Percentiles rank a stretch among this genome's conserved stretches.
Evolutionary conservation across 768 basidiomycete genomes (phyloP).

Genomic region (Mrakia frigida): DNA sequence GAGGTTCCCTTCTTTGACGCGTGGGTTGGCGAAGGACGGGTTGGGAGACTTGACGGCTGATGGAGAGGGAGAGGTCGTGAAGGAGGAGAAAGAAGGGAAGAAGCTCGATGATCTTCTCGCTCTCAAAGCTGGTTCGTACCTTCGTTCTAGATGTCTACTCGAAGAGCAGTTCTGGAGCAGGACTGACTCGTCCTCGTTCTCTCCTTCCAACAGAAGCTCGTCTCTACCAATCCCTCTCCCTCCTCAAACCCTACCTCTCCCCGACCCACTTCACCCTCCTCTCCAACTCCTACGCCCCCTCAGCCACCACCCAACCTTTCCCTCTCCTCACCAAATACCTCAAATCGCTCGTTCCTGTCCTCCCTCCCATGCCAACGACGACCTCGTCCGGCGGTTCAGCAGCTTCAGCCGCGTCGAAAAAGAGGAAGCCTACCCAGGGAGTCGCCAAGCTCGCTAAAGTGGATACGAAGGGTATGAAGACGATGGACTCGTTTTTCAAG

Average conservation of each 20-base stretch:
- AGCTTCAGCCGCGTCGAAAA: conserved; percentile 3
- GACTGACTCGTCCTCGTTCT: neutral
- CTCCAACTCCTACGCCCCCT: neutral
- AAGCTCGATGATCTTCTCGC: neutral
- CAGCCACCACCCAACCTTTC: neutral
- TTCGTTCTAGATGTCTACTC: neutral
- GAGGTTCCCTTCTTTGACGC: conserved; percentile 8
- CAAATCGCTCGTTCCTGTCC: conserved; percentile 4
- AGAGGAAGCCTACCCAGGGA: conserved; percentile 22
- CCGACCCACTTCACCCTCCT: conserved; percentile 6
- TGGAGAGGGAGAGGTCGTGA: neutral
- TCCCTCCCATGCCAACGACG: neutral
- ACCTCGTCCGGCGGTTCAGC: neutral
- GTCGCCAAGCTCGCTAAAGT: conserved; percentile 21
- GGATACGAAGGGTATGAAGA: conserved; percentile 24
- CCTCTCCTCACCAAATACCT: conserved; percentile 16
- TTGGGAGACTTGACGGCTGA: conserved; percentile 11
- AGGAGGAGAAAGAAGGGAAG: conserved; percentile 12
- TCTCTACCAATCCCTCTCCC: conserved; percentile 14
- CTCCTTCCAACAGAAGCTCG: conserved; percentile 13
- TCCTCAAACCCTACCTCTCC: conserved; percentile 24
- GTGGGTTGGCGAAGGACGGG: conserved; percentile 26
- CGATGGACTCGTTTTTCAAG: conserved; percentile 22
- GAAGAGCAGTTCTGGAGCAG: neutral
- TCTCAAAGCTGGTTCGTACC: conserved; percentile 24